These are phyloP conservation scores for Phellinidium pouzarii DNA, from an alignment of 1,284 basidiomycete species.

Conservation along the genomic window DNA sequence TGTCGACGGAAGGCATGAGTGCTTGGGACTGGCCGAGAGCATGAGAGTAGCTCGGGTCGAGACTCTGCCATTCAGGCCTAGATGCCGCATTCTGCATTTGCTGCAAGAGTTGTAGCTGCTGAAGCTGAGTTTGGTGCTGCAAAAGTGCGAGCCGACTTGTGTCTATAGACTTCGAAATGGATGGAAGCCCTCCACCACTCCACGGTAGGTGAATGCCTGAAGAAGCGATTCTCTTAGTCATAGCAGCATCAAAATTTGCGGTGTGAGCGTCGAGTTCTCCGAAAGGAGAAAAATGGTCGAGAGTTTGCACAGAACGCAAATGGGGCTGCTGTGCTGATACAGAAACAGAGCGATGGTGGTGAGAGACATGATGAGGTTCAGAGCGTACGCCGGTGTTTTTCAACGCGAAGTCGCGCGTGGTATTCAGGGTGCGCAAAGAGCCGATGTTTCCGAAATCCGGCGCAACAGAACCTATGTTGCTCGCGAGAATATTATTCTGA, in stretches of 20 bases:
- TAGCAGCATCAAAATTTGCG: not conserved
- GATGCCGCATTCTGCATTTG: constrained; percentile 12
- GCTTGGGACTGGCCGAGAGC: constrained; percentile 1
- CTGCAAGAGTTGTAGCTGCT: constrained; percentile 15
- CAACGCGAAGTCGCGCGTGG: not conserved
- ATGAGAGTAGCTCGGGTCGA: constrained; percentile 8
- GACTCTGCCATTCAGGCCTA: not conserved
- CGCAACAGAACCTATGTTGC: not conserved
- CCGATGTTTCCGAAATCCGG: not conserved
- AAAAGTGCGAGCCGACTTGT: constrained; percentile 8
- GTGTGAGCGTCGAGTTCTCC: not conserved
- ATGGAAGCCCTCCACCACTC: not conserved
- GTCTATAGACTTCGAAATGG: constrained; percentile 2
- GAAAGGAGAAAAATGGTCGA: not conserved
- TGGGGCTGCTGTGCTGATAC: not conserved
- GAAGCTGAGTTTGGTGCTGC: constrained; percentile 15
- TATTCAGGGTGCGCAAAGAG: not conserved
- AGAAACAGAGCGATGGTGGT: not conserved
- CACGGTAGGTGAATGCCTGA: not conserved
- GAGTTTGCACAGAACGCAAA: not conserved
- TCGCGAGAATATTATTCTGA: not conserved
- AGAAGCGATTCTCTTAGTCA: not conserved
- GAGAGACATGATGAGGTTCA: not conserved
- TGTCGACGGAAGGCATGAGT: constrained; percentile 17
- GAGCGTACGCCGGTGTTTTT: not conserved